Evolutionary conservation across 1,139 yeast species (phyloP).

Genomic region (Sugiyamaella novakii): DNA sequence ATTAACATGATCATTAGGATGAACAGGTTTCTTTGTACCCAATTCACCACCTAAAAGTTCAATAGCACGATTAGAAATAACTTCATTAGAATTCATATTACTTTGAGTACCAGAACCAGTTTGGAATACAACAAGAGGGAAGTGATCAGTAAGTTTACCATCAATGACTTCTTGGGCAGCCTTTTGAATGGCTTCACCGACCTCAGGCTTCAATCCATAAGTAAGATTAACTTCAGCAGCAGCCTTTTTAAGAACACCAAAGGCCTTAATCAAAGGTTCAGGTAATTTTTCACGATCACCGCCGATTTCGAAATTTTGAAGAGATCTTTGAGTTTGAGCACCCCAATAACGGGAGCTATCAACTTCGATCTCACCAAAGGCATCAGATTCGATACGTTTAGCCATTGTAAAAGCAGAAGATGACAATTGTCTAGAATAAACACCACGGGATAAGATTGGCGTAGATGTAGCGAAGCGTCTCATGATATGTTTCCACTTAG

Average conservation of each 20-base stretch:
- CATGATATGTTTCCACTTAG: conserved; percentile 5
- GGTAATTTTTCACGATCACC: conserved; percentile 92
- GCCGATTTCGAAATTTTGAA: conserved; percentile 93
- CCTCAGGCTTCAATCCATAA: conserved; percentile 82
- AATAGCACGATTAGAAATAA: conserved; percentile 95
- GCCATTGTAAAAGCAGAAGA: conserved; percentile 29
- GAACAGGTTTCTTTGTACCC: conserved; percentile 93
- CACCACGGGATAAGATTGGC: conserved; percentile 4
- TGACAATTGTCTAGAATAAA: conserved; percentile 23
- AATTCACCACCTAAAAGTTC: conserved; percentile 88
- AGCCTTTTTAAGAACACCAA: conserved; percentile 91
- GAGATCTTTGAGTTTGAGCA: conserved; percentile 90
- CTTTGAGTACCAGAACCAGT: conserved; percentile 99
- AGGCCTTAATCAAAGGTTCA: conserved; percentile 83
- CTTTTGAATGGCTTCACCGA: conserved; percentile 80
- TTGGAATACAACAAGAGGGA: conserved; percentile 97
- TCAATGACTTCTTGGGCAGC: conserved; percentile 95
- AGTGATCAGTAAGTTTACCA: conserved; percentile 89
- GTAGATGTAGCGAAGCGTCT: conserved; percentile 15
- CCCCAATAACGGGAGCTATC: conserved; percentile 91
- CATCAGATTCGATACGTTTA: conserved; percentile 84
- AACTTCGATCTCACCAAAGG: conserved; percentile 94
- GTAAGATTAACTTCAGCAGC: conserved; percentile 89
- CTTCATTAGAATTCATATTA: conserved; percentile 99
- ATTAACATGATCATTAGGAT: conserved; percentile 98